These are phyloP conservation scores for Plasmodium yoelii DNA, from an alignment of 169 alveolate genomes.

Conservation along the genomic window DNA sequence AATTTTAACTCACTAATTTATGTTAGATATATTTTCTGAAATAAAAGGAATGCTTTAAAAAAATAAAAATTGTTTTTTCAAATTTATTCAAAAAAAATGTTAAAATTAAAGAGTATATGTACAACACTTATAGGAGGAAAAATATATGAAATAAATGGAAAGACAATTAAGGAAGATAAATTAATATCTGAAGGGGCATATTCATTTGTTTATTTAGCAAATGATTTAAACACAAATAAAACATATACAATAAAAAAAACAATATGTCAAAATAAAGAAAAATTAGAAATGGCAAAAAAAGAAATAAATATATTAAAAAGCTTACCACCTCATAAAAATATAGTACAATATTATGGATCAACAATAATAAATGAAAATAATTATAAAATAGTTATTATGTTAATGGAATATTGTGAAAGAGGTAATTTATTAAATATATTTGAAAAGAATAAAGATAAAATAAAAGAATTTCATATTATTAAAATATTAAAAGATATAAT, in stretches of 20 bases:
- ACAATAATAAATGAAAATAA: constrained; percentile 27
- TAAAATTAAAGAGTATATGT: constrained; percentile 44
- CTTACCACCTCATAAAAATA: constrained; percentile 69
- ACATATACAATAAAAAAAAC: constrained; percentile 83
- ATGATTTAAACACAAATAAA: constrained; percentile 79
- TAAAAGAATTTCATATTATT: constrained; percentile 79
- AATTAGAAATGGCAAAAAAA: constrained; percentile 75
- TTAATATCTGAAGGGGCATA: constrained; percentile 85
- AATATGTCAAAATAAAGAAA: constrained; percentile 73
- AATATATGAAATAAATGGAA: constrained; percentile 60
- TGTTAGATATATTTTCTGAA: no score
- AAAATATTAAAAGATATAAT: constrained; percentile 72
- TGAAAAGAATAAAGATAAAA: constrained; percentile 88
- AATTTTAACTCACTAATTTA: no score
- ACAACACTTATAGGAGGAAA: constrained; percentile 71
- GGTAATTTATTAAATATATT: constrained; percentile 82
- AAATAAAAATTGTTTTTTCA: no score
- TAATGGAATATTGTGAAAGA: constrained; percentile 78
- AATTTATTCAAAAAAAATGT: constrained; percentile 15
- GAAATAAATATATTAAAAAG: constrained; percentile 78
- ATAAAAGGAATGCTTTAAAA: no score
- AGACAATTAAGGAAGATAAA: constrained; percentile 64
- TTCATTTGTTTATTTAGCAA: constrained; percentile 83
- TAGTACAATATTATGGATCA: constrained; percentile 76
- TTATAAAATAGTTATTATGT: constrained; percentile 40